A percentile compares a stretch with the other conserved stretches of the same genome.
These are phyloP conservation scores for Pichia membranifaciens DNA, from an alignment of 805 yeast species.

Conservation along the genomic window DNA sequence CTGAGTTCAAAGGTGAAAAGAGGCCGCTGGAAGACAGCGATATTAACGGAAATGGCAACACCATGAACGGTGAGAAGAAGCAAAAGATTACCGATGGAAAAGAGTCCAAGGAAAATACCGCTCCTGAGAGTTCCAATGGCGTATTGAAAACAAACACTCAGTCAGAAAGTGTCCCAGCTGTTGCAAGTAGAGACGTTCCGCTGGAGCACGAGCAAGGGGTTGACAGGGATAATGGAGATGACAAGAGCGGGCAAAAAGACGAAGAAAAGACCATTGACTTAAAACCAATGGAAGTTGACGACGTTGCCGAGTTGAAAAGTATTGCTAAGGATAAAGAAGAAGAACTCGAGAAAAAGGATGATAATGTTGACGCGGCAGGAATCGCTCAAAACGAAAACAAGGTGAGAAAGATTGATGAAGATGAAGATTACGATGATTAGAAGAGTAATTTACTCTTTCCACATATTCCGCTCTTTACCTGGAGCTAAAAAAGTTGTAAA, in stretches of 20 bases:
- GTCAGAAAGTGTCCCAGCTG: too few species aligned
- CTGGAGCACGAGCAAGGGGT: not conserved
- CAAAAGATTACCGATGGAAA: not conserved
- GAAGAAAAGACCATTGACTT: slow-evolving; percentile 21
- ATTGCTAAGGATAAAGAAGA: slow-evolving; percentile 5
- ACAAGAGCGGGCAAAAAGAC: not conserved
- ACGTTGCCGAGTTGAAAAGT: slow-evolving; percentile 22
- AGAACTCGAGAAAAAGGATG: slow-evolving; percentile 8
- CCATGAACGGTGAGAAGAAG: slow-evolving; percentile 1
- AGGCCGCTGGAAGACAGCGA: not conserved
- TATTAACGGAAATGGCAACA: not conserved
- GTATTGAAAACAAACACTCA: too few species aligned
- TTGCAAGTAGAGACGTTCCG: too few species aligned
- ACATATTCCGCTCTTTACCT: not conserved
- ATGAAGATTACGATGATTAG: slow-evolving; percentile 34
- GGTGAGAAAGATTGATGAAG: slow-evolving; percentile 32
- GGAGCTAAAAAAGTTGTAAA: not conserved
- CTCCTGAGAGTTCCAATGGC: too few species aligned
- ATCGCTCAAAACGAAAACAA: slow-evolving; percentile 6
- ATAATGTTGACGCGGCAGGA: not conserved
- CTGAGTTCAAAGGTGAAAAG: not conserved
- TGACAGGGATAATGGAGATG: slow-evolving; percentile 6
- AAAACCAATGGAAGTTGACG: slow-evolving; percentile 30
- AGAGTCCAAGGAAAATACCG: not conserved
- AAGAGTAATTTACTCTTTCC: slow-evolving; percentile 1